Evolutionary conservation across 805 yeast species (phyloP).

Genomic region (Schizosaccharomyces japonicus): DNA sequence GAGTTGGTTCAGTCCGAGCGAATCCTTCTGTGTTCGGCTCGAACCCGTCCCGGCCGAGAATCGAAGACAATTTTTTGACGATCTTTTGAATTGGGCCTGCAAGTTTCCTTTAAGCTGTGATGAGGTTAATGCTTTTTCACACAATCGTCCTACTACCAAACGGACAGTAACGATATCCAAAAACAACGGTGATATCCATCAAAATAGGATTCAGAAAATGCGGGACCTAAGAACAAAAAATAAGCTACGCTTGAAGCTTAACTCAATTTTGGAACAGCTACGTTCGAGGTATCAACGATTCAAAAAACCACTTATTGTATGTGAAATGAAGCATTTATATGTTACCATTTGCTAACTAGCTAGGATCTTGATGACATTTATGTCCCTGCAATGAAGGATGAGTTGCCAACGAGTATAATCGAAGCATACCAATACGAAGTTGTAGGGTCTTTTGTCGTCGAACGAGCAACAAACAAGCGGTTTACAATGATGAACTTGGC

Average conservation of each 20-base stretch:
- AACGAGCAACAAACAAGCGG: constrained; percentile 44
- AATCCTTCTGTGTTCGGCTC: no score
- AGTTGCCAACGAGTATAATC: not conserved
- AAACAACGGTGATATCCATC: constrained; percentile 19
- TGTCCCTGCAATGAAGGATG: not conserved
- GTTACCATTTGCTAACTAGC: not conserved
- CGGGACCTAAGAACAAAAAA: constrained; percentile 67
- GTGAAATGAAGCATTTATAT: constrained; percentile 2
- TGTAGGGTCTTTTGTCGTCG: constrained; percentile 61
- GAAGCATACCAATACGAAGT: not conserved
- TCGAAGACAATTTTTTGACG: not conserved
- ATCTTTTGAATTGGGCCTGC: not conserved
- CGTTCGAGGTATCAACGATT: constrained; percentile 71
- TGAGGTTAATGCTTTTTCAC: no score
- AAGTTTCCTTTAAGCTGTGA: no score
- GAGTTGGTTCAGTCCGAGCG: constrained; percentile 37
- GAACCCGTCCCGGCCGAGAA: no score
- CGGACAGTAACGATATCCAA: constrained; percentile 20
- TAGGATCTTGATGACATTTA: constrained; percentile 5
- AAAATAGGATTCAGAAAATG: constrained; percentile 26
- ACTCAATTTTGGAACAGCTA: constrained; percentile 73
- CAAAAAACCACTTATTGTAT: constrained; percentile 60
- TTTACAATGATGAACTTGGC: constrained; percentile 72
- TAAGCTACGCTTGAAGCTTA: constrained; percentile 57
- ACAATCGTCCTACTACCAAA: no score